Evolutionary conservation across 768 basidiomycete genomes (phyloP), one percentile per base, ranked within the genome.

Genomic region (Leccinum fibrillosum): DNA sequence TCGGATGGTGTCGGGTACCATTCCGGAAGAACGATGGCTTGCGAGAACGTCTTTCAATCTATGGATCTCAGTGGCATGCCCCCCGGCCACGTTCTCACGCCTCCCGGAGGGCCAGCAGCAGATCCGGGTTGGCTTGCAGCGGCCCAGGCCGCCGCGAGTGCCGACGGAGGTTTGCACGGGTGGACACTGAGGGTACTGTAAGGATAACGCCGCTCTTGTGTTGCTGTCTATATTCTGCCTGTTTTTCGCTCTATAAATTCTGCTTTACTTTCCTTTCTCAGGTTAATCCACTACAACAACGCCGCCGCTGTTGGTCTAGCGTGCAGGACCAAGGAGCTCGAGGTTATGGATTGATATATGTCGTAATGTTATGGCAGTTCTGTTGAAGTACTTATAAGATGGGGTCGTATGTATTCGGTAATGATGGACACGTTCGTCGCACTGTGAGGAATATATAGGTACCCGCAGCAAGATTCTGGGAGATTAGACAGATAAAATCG

Each of bases 1-100:
- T 82, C 77, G 44, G 92, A 94, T 64, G 90, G 92, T n/a, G 85
- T 93, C 30, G 92, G 92, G 4, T 94, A 92, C 70, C 90, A 92
- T 69, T 92, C 92, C 21, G 91, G 91, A 37, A 83, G 90, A 61
- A 89, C 88, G 45, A 85, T 94, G 57, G 82, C 89, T 17, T 90
- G 89, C 68, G 91, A 93, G 69, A 89, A 89, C 66, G 82, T 89
- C 17, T 89, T 90, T 72, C 84, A 86, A 65, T 72, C 77, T 15
- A 80, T 91, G 73, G 86, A 89, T 66, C 76, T 91, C 51, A 77
- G 78, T 32, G 77, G 74, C 25, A 79, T 86, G 66, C 62, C 71
- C 19, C 67, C 71, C 4, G 79, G 76, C 1, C 78, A 76, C 63
- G 76, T 80, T 49, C 72, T 80, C 51, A 78, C 76, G 47, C 77